A percentile compares a stretch with the other conserved stretches of the same genome.
phyloP scores from a whole-genome alignment of 805 yeast species.

The Saccharomycopsis amapae region DNA sequence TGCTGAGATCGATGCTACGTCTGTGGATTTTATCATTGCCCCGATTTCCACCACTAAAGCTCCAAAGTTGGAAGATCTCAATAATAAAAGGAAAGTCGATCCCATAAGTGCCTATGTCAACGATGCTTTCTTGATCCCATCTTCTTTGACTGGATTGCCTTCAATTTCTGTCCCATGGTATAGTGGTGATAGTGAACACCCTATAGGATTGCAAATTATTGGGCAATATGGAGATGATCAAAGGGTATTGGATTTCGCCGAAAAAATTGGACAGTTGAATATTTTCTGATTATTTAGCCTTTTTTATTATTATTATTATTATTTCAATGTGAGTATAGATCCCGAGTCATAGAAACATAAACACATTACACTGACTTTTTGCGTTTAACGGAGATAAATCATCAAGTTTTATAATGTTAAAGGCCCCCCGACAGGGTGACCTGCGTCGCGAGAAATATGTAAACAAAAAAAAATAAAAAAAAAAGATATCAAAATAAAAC shows the following conservation, averaged over 20 bases:
- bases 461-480: no score
- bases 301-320: no score
- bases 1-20: conserved; percentile 25
- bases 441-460: no score
- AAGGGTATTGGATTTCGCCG: conserved; percentile 39
- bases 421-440: no score
- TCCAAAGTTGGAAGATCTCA: conserved; percentile 43
- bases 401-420: no score
- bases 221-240: conserved; percentile 84
- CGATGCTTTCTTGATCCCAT: conserved; percentile 84
- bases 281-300: no score
- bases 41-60: conserved; percentile 65
- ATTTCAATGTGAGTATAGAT: no score
- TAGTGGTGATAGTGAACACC: conserved; percentile 25
- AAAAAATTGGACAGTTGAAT: background rate
- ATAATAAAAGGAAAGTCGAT: conserved; percentile 30
- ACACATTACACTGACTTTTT: no score
- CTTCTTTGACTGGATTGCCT: conserved; percentile 88
- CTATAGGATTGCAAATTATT: conserved; percentile 69
- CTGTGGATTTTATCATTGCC: conserved; percentile 62
- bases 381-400: no score
- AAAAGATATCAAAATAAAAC: no score
- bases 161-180: conserved; percentile 62
- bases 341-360: no score
- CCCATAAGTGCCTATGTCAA: conserved; percentile 63